phyloP scores from a whole-genome alignment of 306 rosid species.

The Cicer cuneatum region DNA sequence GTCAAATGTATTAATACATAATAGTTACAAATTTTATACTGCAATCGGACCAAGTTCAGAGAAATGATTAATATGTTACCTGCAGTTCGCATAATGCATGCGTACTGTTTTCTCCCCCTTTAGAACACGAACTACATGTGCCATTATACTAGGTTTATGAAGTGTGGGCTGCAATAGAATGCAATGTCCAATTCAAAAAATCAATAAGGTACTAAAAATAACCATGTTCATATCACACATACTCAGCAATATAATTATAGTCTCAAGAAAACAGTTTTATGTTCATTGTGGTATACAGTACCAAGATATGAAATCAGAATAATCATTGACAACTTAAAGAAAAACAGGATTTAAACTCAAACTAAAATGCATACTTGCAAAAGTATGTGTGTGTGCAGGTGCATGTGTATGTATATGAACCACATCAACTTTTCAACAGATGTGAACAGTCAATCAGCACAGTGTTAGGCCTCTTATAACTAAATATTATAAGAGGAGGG shows the following conservation, averaged over 20 bases:
- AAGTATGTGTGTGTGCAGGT: background rate
- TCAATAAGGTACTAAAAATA: slow-evolving; percentile 23
- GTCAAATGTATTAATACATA: slow-evolving; percentile 24
- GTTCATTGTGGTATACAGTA: slow-evolving; percentile 15
- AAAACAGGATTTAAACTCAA: slow-evolving; percentile 5
- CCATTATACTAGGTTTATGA: slow-evolving; percentile 99
- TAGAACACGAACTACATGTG: slow-evolving; percentile 86
- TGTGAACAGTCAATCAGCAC: slow-evolving; percentile 9
- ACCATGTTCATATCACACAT: slow-evolving; percentile 1
- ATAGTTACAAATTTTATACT: background rate
- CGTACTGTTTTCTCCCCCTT: slow-evolving; percentile 97
- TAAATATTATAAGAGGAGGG: too few relatives aligned
- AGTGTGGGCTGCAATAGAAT: slow-evolving; percentile 85
- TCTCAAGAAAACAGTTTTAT: slow-evolving; percentile 1
- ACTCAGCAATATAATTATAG: slow-evolving; percentile 12
- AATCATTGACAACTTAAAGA: background rate
- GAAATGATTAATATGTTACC: slow-evolving; percentile 46
- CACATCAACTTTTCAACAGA: slow-evolving; percentile 2
- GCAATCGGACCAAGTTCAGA: slow-evolving; percentile 40
- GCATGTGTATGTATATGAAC: background rate
- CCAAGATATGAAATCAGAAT: slow-evolving; percentile 22
- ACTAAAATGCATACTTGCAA: background rate
- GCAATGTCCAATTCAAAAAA: slow-evolving; percentile 41
- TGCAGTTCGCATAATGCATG: slow-evolving; percentile 92
- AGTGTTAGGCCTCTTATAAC: too few relatives aligned